Conservation (phyloP, 2,329 filamentous ascomycete genomes). For the Byssothecium circinans region DNA sequence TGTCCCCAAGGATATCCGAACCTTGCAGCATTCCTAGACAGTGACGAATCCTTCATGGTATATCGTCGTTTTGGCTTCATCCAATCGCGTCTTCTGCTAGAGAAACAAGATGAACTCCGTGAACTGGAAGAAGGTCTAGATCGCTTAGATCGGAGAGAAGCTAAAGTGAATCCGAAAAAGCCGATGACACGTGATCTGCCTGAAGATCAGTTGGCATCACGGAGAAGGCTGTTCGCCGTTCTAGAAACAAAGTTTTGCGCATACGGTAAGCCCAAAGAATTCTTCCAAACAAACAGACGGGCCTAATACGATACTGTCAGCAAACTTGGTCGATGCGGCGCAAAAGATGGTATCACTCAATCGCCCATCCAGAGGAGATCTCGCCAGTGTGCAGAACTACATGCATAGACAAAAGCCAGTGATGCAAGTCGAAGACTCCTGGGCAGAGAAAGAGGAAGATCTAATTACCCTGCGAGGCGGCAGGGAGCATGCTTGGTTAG, state of each 20-base stretch:
- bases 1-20: slow-evolving; percentile 40
- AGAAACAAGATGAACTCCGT: slow-evolving; percentile 16
- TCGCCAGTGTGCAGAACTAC: slow-evolving; percentile 1
- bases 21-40: slow-evolving; percentile 46
- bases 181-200: slow-evolving; percentile 9
- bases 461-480: slow-evolving; percentile 43
- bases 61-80: slow-evolving; percentile 49
- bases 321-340: slow-evolving; percentile 13
- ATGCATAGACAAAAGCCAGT: slow-evolving; percentile 11
- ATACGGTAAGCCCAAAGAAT: slow-evolving; percentile 18
- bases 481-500: slow-evolving; percentile 45
- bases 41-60: slow-evolving; percentile 47
- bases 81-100: slow-evolving; percentile 38
- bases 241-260: slow-evolving; percentile 12
- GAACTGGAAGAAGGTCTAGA: slow-evolving; percentile 30
- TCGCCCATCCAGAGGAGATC: slow-evolving; percentile 33
- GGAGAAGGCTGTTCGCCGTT: slow-evolving; percentile 5
- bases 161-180: background rate
- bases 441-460: slow-evolving; percentile 45
- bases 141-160: slow-evolving; percentile 5
- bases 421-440: slow-evolving; percentile 30
- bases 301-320: slow-evolving; percentile 1
- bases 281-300: too few relatives aligned
- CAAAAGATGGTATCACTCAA: slow-evolving; percentile 20
- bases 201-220: background rate